Conservation (phyloP, 352 stramenopile species). For the Globisporangium paddicum region DNA sequence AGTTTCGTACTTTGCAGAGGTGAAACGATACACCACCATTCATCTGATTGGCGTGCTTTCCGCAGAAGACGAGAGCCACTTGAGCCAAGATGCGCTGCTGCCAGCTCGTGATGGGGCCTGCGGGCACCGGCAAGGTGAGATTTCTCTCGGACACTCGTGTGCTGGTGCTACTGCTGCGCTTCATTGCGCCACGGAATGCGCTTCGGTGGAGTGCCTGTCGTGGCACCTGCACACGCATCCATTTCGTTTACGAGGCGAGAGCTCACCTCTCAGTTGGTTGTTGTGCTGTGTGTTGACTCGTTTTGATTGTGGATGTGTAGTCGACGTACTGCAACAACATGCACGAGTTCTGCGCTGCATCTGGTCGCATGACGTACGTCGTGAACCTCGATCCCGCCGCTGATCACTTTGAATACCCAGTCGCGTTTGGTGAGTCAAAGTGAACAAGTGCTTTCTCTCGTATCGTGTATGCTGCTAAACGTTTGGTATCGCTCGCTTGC, state of each 20-base stretch:
- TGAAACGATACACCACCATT: neutral
- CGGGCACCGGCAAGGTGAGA: slow-evolving; percentile 86
- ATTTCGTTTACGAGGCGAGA: no score
- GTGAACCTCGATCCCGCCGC: slow-evolving; percentile 97
- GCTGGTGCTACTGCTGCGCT: neutral
- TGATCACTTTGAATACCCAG: slow-evolving; percentile 86
- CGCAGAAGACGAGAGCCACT: no score
- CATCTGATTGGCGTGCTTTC: neutral
- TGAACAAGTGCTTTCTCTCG: neutral
- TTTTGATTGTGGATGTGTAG: slow-evolving; percentile 33
- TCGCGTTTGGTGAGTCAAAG: slow-evolving; percentile 88
- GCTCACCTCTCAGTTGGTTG: no score
- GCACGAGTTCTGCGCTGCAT: slow-evolving; percentile 88
- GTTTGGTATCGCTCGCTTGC: neutral
- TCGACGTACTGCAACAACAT: slow-evolving; percentile 93
- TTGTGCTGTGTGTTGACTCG: no score
- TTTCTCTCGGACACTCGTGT: neutral
- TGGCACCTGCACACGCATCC: neutral
- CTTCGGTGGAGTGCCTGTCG: neutral
- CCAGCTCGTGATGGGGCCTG: slow-evolving; percentile 90
- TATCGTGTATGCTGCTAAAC: neutral
- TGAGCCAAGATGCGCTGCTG: slow-evolving; percentile 69
- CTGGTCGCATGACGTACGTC: slow-evolving; percentile 88
- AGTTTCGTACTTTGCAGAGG: neutral
- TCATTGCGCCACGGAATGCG: neutral